Conservation (phyloP, 768 basidiomycete genomes). For the Hirschioporus abietinus region DNA sequence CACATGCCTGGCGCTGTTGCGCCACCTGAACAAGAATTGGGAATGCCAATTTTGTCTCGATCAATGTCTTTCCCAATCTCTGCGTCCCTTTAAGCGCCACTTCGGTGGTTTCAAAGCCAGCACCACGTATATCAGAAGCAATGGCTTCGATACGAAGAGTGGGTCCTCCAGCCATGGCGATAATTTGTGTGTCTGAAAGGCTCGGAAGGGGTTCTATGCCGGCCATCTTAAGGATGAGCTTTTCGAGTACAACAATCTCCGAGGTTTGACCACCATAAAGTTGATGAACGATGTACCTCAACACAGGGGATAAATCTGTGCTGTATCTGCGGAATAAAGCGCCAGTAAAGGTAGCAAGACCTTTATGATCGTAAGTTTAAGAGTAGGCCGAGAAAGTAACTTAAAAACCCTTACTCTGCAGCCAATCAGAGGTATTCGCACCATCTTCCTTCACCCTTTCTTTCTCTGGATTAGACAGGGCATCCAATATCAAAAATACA, state of each 20-base stretch:
- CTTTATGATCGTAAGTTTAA: slow-evolving; percentile 35
- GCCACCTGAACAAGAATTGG: slow-evolving; percentile 90
- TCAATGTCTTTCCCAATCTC: slow-evolving; percentile 56
- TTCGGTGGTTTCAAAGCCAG: slow-evolving; percentile 63
- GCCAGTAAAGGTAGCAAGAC: slow-evolving; percentile 89
- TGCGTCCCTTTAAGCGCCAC: slow-evolving; percentile 59
- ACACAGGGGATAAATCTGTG: slow-evolving; percentile 74
- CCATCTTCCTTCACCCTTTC: slow-evolving; percentile 87
- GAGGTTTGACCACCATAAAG: slow-evolving; percentile 76
- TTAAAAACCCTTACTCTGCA: slow-evolving; percentile 66
- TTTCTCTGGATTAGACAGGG: slow-evolving; percentile 77
- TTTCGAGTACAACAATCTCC: slow-evolving; percentile 87
- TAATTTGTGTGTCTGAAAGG: slow-evolving; percentile 81
- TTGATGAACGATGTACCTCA: slow-evolving; percentile 91
- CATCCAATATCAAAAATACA: slow-evolving; percentile 81
- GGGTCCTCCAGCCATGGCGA: slow-evolving; percentile 88
- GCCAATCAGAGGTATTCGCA: slow-evolving; percentile 85
- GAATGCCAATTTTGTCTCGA: slow-evolving; percentile 72
- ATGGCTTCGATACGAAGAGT: slow-evolving; percentile 83
- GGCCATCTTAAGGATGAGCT: slow-evolving; percentile 93
- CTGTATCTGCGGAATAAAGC: slow-evolving; percentile 86
- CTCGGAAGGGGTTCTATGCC: slow-evolving; percentile 89
- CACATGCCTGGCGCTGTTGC: slow-evolving; percentile 83
- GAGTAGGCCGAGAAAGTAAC: slow-evolving; percentile 4
- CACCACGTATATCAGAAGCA: slow-evolving; percentile 72